phyloP scores from a whole-genome alignment of 179 eudicot genomes.

The Camellia oleifera region DNA sequence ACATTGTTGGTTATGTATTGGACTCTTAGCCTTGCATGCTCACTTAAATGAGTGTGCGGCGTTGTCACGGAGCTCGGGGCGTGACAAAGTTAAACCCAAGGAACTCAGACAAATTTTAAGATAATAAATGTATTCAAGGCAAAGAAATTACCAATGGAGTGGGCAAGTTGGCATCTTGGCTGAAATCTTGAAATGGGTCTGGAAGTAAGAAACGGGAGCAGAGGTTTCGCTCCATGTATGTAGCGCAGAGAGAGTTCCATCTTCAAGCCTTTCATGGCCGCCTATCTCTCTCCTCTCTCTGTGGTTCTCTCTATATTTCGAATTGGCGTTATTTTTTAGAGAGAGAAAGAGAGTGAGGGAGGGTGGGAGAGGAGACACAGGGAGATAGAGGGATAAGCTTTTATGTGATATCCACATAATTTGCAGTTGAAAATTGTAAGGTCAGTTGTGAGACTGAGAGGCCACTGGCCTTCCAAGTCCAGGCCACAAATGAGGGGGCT shows the following conservation, averaged over 20 bases:
- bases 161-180: slow-evolving; percentile 14
- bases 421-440: background rate
- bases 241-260: slow-evolving; percentile 12
- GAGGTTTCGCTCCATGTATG: slow-evolving; percentile 10
- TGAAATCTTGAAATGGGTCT: slow-evolving; percentile 10
- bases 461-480: too few species aligned
- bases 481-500: too few species aligned
- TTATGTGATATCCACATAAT: slow-evolving; percentile 10
- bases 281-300: background rate
- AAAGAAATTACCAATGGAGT: slow-evolving; percentile 18
- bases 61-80: too few species aligned
- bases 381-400: slow-evolving; percentile 9
- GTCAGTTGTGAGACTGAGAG: too few species aligned
- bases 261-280: slow-evolving; percentile 24
- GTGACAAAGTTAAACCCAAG: background rate
- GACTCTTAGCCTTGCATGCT: too few species aligned
- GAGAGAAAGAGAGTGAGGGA: background rate
- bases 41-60: too few species aligned
- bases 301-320: background rate
- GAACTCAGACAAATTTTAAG: background rate
- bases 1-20: too few species aligned
- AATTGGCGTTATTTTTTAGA: background rate
- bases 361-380: background rate
- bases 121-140: background rate
- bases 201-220: slow-evolving; percentile 16